These are phyloP conservation scores for Goffeauzyma gilvescens DNA, from an alignment of 768 basidiomycete species.

Conservation along the genomic window DNA sequence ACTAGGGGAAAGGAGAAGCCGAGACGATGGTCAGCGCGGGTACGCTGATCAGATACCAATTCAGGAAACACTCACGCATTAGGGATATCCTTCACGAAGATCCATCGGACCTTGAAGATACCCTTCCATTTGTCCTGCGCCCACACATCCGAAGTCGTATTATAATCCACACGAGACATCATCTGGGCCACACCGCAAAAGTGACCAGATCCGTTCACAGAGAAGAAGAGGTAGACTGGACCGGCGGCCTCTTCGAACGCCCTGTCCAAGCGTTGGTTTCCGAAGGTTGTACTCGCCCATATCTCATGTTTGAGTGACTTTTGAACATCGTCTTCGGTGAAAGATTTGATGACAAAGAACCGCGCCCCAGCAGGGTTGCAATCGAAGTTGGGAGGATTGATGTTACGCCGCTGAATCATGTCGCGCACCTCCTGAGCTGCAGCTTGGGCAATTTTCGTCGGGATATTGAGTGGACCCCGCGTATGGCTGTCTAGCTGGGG, in stretches of 20 bases:
- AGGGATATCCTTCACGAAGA: slow-evolving; percentile 73
- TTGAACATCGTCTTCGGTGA: slow-evolving; percentile 97
- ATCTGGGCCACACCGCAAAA: slow-evolving; percentile 99
- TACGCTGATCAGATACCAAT: neutral
- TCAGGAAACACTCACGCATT: slow-evolving; percentile 17
- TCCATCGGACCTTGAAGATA: slow-evolving; percentile 94
- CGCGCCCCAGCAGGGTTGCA: slow-evolving; percentile 43
- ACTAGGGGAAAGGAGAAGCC: slow-evolving; percentile 6
- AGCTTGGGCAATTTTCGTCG: slow-evolving; percentile 10
- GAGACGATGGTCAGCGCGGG: neutral
- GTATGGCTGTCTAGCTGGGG: too few species aligned
- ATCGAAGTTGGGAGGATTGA: slow-evolving; percentile 27
- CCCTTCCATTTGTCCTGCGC: slow-evolving; percentile 99
- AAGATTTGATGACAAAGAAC: slow-evolving; percentile 96
- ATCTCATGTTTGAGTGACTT: slow-evolving; percentile 95
- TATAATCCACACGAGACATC: slow-evolving; percentile 91
- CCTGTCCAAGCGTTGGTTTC: slow-evolving; percentile 90
- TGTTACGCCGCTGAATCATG: slow-evolving; percentile 20
- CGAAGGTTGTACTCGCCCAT: slow-evolving; percentile 91
- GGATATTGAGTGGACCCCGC: too few species aligned
- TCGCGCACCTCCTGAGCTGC: slow-evolving; percentile 21
- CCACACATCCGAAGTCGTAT: slow-evolving; percentile 89
- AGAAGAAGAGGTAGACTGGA: slow-evolving; percentile 95
- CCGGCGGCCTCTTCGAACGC: slow-evolving; percentile 91
- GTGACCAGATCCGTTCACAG: slow-evolving; percentile 77